Evolutionary conservation across 2,329 filamentous ascomycete species (phyloP), one percentile per base, ranked within the genome.

Genomic region (Raffaelea albimanens): DNA sequence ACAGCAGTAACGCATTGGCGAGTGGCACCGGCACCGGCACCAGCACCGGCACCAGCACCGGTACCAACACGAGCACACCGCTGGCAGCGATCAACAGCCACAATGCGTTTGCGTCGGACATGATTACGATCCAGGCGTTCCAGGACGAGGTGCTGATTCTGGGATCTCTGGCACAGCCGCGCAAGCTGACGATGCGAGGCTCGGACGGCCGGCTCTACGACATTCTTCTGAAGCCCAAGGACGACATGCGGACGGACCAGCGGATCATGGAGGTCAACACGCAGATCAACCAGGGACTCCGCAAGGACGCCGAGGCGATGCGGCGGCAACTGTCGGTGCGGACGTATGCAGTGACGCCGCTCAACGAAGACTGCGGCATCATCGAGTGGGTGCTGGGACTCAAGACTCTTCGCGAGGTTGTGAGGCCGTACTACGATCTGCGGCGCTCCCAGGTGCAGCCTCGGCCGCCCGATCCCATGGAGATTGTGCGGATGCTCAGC

Each of bases 341-440:
- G 60, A 98, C 93, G 0, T 98, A 99, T 58, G 89, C 88, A 7
- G 94, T 99, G 13, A 95, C 91, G 4, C 94, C 93, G 2, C 71
- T 99, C 43, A 97, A 95, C 61, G 94, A 98, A 66, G 91, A 97
- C 66, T 97, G 93, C 56, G 93, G 93, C 50, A 84, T 95, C 53
- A 95, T 98, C 56, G 93, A 99, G 67, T 99, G 93, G 93, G 89
- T 99, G 25, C 88, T 95, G 57, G 93, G 93, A 9, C 82, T 98
- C 56, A 94, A 91, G 62, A 94, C 93, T 2, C 78, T 97, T 60
- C 82, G 94, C 53, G 93, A 98, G 57, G 93, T 97, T 52, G 73
- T 98, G 44, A 46, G 52, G 34, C 44, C 53, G 2, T 55, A 52
- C 47, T 55, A 55, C 47, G 53, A 55, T 16, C 73, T 95, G 43